Conservation (phyloP, 73 alveolate genomes). For the Durusdinium trenchii region DNA sequence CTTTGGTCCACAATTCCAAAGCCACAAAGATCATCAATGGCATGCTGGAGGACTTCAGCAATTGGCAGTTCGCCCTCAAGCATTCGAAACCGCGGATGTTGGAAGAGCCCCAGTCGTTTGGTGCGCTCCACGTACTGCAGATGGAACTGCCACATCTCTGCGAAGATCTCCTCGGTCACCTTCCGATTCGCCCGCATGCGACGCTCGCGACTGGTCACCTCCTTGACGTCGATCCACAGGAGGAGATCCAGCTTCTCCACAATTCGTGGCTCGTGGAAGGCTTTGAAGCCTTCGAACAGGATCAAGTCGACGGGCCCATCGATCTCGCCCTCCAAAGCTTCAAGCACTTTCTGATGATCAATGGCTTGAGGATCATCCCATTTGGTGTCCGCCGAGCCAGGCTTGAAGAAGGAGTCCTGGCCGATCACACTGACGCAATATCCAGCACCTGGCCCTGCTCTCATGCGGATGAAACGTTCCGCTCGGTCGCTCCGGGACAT, state of each 20-base stretch:
- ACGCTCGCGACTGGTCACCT: constrained; percentile 24
- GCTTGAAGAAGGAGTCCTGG: constrained; percentile 54
- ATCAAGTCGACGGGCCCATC: constrained; percentile 15
- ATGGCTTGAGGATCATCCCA: constrained; percentile 64
- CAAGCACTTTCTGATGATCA: constrained; percentile 17
- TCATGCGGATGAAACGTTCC: background rate
- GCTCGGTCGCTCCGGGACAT: background rate
- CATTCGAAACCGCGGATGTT: background rate
- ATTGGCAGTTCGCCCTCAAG: background rate
- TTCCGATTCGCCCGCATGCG: constrained; percentile 71
- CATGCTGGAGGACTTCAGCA: too few relatives aligned
- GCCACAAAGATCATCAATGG: too few relatives aligned
- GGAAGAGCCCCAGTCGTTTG: background rate
- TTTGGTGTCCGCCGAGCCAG: background rate
- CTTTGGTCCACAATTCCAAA: too few relatives aligned
- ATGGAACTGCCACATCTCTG: constrained; percentile 35
- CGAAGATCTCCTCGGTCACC: constrained; percentile 30
- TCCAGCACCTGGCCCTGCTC: background rate
- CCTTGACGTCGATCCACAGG: constrained; percentile 59
- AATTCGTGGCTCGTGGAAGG: background rate
- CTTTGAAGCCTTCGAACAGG: constrained; percentile 86
- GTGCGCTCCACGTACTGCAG: constrained; percentile 43
- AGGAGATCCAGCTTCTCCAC: constrained; percentile 45
- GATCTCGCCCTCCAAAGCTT: constrained; percentile 15
- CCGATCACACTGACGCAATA: constrained; percentile 50